A percentile compares a stretch with the other conserved stretches of the same genome.
Evolutionary conservation across 306 rosid species (phyloP).

Genomic region (Fragaria ananassa): DNA sequence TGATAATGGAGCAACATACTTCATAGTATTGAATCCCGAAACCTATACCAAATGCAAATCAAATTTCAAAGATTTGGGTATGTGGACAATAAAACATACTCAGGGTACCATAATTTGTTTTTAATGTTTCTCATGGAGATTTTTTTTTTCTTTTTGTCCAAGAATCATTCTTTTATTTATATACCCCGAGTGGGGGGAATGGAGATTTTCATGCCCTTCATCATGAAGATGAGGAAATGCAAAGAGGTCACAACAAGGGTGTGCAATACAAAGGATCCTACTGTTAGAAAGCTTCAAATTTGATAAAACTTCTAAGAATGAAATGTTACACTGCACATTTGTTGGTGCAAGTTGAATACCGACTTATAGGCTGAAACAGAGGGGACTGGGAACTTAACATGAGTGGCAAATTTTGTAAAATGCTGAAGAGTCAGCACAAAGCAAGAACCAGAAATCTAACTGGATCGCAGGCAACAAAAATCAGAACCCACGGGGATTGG

Average conservation of each 20-base stretch:
- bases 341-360: neutral
- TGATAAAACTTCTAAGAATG: neutral
- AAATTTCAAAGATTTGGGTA: constrained; percentile 17
- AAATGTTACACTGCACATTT: neutral
- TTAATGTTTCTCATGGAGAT: neutral
- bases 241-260: neutral
- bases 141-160: neutral
- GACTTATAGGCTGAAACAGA: neutral
- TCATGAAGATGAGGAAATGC: neutral
- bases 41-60: neutral
- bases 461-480: neutral
- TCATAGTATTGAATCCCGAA: constrained; percentile 13
- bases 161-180: neutral
- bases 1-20: constrained; percentile 18
- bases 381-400: neutral
- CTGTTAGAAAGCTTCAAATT: neutral
- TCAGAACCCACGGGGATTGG: neutral
- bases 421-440: neutral
- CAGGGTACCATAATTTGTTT: neutral
- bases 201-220: neutral
- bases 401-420: neutral
- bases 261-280: neutral
- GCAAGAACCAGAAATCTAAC: neutral
- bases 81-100: constrained; percentile 12
- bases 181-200: neutral